Conservation (phyloP, 2,329 filamentous ascomycete genomes). For the Sarocladium kiliense region DNA sequence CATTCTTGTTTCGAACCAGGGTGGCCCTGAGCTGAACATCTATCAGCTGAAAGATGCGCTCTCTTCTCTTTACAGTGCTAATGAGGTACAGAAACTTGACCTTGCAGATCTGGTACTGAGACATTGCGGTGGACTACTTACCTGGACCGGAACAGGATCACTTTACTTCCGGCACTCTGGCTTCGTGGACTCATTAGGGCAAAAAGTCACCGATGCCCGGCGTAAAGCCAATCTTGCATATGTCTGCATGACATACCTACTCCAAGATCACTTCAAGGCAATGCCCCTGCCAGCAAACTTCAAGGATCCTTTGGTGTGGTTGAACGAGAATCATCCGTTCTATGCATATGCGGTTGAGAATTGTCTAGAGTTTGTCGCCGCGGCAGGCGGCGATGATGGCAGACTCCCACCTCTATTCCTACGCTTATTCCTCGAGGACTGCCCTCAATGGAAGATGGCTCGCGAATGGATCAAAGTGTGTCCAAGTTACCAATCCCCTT, state of each 20-base stretch:
- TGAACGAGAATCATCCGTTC: not conserved
- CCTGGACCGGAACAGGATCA: not conserved
- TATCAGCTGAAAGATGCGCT: conserved; percentile 3
- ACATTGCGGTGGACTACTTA: not conserved
- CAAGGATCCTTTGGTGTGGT: not conserved
- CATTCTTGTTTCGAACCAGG: not conserved
- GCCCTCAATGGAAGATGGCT: conserved; percentile 1
- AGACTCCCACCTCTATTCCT: not conserved
- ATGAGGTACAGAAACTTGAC: not conserved
- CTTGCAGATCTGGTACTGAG: not conserved
- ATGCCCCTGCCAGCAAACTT: not conserved
- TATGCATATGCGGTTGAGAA: not conserved
- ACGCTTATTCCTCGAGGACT: conserved; percentile 13
- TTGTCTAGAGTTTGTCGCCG: not conserved
- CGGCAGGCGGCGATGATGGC: not conserved
- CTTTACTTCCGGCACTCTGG: not conserved
- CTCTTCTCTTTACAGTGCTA: not conserved
- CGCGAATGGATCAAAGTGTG: not conserved
- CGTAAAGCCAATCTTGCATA: not conserved
- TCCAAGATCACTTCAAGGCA: conserved; percentile 2
- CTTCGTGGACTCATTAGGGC: not conserved
- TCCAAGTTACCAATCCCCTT: too few species aligned
- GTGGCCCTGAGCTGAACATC: not conserved
- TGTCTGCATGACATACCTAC: conserved; percentile 10
- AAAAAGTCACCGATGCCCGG: not conserved